Evolutionary conservation across 2,329 filamentous ascomycete species (phyloP).

Genomic region (Xylariaceae sp.): DNA sequence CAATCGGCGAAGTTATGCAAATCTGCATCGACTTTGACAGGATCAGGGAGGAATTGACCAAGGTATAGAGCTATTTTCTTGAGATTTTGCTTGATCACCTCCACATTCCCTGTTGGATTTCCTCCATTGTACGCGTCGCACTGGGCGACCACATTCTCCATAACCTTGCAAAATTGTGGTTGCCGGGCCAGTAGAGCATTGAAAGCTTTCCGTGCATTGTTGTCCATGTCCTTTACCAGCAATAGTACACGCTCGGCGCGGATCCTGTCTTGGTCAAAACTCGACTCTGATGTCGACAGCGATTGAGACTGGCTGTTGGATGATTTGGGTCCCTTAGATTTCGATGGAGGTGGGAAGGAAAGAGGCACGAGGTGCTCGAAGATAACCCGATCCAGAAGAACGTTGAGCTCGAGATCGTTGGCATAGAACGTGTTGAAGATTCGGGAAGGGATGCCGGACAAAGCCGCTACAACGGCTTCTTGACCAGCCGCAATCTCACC

Average conservation of each 20-base stretch:
- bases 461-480: slow-evolving; percentile 66
- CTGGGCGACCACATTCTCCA: slow-evolving; percentile 71
- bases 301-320: slow-evolving; percentile 51
- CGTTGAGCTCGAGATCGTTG: slow-evolving; percentile 81
- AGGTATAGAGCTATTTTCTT: slow-evolving; percentile 69
- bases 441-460: slow-evolving; percentile 75
- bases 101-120: slow-evolving; percentile 66
- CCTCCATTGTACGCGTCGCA: slow-evolving; percentile 90
- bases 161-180: slow-evolving; percentile 64
- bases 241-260: slow-evolving; percentile 80
- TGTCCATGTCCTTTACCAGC: slow-evolving; percentile 71
- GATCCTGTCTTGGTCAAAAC: slow-evolving; percentile 66
- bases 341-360: slow-evolving; percentile 69
- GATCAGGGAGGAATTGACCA: slow-evolving; percentile 70
- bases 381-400: slow-evolving; percentile 75
- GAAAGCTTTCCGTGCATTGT: slow-evolving; percentile 77
- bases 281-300: slow-evolving; percentile 42
- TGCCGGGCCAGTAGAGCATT: slow-evolving; percentile 80
- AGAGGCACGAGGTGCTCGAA: slow-evolving; percentile 87
- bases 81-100: slow-evolving; percentile 64
- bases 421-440: slow-evolving; percentile 87
- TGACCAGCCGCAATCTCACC: slow-evolving; percentile 81
- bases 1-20: slow-evolving; percentile 86
- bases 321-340: slow-evolving; percentile 56
- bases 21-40: slow-evolving; percentile 65